Conservation (phyloP, 176 grass and related monocot genomes). For the Otatea glauca region DNA sequence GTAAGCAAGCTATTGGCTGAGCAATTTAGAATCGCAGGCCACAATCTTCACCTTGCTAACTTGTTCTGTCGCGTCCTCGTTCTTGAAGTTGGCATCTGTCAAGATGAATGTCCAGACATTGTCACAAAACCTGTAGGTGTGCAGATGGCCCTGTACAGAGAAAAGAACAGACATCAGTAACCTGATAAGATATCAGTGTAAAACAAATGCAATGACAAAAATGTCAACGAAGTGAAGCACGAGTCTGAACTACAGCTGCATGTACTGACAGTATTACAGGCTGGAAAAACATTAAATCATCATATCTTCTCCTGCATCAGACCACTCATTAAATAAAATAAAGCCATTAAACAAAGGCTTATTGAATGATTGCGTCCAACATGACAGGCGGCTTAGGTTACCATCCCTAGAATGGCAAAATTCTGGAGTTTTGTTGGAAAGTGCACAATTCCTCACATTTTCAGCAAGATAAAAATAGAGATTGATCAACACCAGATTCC, state of each 20-base stretch:
- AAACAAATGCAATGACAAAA: not conserved
- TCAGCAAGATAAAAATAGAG: not conserved
- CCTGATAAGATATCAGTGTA: not conserved
- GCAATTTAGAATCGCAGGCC: conserved; percentile 91
- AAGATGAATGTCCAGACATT: conserved; percentile 98
- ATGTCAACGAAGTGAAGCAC: not conserved
- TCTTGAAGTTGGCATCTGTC: conserved; percentile 75
- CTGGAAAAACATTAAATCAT: not conserved
- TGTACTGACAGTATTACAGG: not conserved
- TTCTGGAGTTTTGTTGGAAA: not conserved
- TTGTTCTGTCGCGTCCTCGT: conserved; percentile 55
- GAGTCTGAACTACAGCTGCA: not conserved
- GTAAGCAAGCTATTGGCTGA: conserved; percentile 51
- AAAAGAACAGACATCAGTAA: not conserved
- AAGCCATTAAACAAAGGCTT: not conserved
- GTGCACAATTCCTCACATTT: not conserved
- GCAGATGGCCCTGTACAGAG: conserved; percentile 73
- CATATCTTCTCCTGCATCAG: not conserved
- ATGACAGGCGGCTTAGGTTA: not conserved
- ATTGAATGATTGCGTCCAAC: not conserved
- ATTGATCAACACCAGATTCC: conserved; percentile 3
- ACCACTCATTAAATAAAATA: not conserved
- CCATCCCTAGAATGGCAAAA: not conserved
- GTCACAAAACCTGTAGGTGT: conserved; percentile 98
- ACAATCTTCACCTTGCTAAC: conserved; percentile 92